Percentiles rank a stretch among this genome's conserved stretches.
Evolutionary conservation across 2,329 filamentous ascomycete genomes (phyloP).

Genomic region (Aureobasidium sp.): DNA sequence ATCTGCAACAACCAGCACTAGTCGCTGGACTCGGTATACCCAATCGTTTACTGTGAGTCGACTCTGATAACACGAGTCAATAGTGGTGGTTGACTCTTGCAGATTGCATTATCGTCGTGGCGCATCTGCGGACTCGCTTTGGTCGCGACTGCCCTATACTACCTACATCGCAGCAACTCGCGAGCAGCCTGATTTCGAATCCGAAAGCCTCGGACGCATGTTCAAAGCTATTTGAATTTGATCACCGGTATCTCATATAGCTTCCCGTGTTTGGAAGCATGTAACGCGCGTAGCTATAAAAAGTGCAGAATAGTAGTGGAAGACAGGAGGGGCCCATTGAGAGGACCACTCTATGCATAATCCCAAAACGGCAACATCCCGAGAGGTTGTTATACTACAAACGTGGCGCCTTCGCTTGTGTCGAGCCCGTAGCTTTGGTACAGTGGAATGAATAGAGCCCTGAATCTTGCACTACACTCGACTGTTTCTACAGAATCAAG

Average conservation of each 20-base stretch:
- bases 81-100: not conserved
- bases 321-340: no score
- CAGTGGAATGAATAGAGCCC: not conserved
- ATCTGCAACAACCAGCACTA: not conserved
- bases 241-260: no score
- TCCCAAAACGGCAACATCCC: not conserved
- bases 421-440: not conserved
- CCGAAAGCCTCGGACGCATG: not conserved
- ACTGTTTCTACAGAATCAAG: not conserved
- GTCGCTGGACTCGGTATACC: not conserved
- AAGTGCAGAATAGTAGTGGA: no score
- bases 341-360: not conserved
- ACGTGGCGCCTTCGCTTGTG: not conserved
- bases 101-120: slow-evolving; percentile 9
- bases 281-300: no score
- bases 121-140: slow-evolving; percentile 8
- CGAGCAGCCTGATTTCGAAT: slow-evolving; percentile 4
- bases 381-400: slow-evolving; percentile 2
- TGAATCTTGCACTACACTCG: not conserved
- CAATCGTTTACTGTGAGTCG: slow-evolving; percentile 1
- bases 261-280: no score
- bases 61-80: not conserved
- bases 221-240: no score
- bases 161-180: not conserved
- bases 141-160: slow-evolving; percentile 3